Evolutionary conservation across 495 filamentous ascomycete genomes (phyloP).

Genomic region (Rhypophila decipiens): DNA sequence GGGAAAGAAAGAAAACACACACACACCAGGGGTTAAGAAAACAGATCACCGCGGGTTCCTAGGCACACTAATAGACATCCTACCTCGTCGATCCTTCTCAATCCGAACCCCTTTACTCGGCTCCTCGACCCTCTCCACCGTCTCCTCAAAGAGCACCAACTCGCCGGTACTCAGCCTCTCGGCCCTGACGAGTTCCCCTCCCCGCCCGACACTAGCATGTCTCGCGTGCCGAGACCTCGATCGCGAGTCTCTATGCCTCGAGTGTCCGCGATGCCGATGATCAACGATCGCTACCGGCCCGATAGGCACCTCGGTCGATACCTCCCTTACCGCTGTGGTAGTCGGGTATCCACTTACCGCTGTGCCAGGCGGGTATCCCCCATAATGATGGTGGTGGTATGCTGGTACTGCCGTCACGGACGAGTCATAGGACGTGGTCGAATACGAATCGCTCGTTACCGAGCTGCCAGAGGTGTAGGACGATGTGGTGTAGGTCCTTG

Average conservation of each 20-base stretch:
- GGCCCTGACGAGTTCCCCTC: conserved; percentile 36
- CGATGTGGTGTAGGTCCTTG: conserved; percentile 22
- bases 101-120: conserved; percentile 55
- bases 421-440: conserved; percentile 10
- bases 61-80: conserved; percentile 61
- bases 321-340: conserved; percentile 27
- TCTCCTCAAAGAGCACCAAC: conserved; percentile 49
- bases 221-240: conserved; percentile 23
- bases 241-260: conserved; percentile 39
- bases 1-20: background rate
- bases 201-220: conserved; percentile 1
- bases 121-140: conserved; percentile 46
- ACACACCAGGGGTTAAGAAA: conserved; percentile 4
- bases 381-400: too few species aligned
- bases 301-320: conserved; percentile 43
- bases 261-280: conserved; percentile 24
- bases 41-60: conserved; percentile 38
- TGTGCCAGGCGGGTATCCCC: too few species aligned
- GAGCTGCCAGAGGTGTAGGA: conserved; percentile 16
- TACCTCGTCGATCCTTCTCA: conserved; percentile 83
- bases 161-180: conserved; percentile 45
- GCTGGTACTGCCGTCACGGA: conserved; percentile 20
- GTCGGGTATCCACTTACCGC: conserved; percentile 16
- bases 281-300: conserved; percentile 38
- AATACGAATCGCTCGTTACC: too few species aligned